Evolutionary conservation across 2,329 filamentous ascomycete genomes (phyloP), one percentile per base, ranked within the genome.

Genomic region (Verticillium klebahnii): DNA sequence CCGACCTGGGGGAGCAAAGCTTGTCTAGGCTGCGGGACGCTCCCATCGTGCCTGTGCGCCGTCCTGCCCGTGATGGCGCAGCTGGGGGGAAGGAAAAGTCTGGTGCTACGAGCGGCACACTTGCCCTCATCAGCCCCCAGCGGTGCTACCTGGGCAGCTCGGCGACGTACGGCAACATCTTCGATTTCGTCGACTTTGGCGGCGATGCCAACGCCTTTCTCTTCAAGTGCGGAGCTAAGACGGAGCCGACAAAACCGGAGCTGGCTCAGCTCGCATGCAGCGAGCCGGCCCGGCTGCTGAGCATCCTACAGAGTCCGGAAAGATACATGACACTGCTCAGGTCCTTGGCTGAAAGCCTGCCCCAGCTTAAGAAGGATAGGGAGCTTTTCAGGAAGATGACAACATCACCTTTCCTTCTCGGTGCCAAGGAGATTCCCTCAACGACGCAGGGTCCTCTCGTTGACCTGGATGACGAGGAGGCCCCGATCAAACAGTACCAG

Each of bases 111-210:
- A 69, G 59, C 2, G 50, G 69, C 2, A 32, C 70, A 56, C 68
- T 85, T 56, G 77, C 81, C 67, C 82, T 87, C 67, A 81, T 93
- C 55, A 82, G 85, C 17, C 94, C 95, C 5, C 84, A 83, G 56
- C 82, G 87, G 50, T 93, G 90, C 65, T 99, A 97, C 72, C 81
- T 99, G 2, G 95, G 95, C 9, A 88, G 67, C 32, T 87, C 83
- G 6, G 73, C 77, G 2, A 82, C 81, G 8, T 99, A 96, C 69
- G 90, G 87, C 12, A 91, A 96, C 36, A 96, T 99, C 36, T 97
- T 99, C 67, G 93, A 98, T 72, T 99, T 97, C 74, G 93, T 98
- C 15, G 91, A 98, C 72, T 99, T 97, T 77, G 93, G 94, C 0
- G 78, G 83, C 37, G 88, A 94, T 71, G 94, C 92, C 2, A 98